Base-by-base conservation (phyloP, 2,329 filamentous ascomycete species). In the Alternaria solani region DNA sequence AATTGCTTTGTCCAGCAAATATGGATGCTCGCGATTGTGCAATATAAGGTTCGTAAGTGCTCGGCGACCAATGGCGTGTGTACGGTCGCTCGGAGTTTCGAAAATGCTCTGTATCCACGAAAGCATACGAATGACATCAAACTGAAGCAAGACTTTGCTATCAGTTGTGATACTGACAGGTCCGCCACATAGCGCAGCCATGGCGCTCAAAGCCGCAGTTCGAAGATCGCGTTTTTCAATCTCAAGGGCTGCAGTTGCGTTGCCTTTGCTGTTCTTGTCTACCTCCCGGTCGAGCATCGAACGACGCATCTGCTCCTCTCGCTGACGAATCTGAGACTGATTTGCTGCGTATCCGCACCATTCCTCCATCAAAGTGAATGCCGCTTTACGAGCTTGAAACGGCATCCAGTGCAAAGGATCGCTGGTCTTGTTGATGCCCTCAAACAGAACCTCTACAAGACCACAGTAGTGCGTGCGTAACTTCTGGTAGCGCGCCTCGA, bases 311-410 rank as follows among this genome's bases (percentile, higher is more conserved):
- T 87, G 91, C 63, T 96, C 91, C 78, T 97, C 94, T 62, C 93
- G 86, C 59, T 90, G 89, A 5, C 89, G 87, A 41, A 97, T 91
- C 65, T 96, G 91, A 14, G 82, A 84, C 75, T 96, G 93, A 65
- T 97, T 97, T 0, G 94, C 93, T 7, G 94, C 97, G 76, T 96
- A 97, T 2, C 95, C 95, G 75, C 95, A 99, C 96, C 96, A 99
- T 66, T 98, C 94, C 79, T 99, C 95, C 94, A 99, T 98, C 48
- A 99, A 82, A 0, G 94, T 90, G 74, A 99, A 99, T 0, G 94
- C 91, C 5, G 95, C 97, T 75, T 97, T 97, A 41, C 96, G 86
- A 12, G 94, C 92, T 76, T 99, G 95, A 73, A 99, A 99, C 0
- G 95, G 94, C 88, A 99, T 95, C 94, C 95, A 99, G 32, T 93